These are phyloP conservation scores for Odonthalia washingtoniensis DNA, from an alignment of 31 red algal species.

Conservation along the genomic window DNA sequence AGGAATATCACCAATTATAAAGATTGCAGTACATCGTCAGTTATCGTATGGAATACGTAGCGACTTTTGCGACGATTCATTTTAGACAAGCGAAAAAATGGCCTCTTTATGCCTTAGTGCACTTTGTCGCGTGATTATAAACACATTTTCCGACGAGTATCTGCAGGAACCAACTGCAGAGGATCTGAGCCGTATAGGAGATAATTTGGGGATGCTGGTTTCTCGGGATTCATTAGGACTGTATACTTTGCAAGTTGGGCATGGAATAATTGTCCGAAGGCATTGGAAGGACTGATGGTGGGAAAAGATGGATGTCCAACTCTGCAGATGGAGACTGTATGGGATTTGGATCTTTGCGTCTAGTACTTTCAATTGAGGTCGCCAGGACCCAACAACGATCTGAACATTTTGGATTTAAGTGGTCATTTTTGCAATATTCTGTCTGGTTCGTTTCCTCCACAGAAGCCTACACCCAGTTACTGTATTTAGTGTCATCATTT, in stretches of 20 bases:
- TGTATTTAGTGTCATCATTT: not conserved
- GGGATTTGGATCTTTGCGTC: constrained; percentile 9
- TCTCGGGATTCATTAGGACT: constrained; percentile 36
- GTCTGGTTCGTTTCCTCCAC: constrained; percentile 6
- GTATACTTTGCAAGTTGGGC: constrained; percentile 28
- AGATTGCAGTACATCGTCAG: not conserved
- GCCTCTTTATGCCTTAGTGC: constrained; percentile 11
- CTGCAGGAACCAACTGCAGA: constrained; percentile 4
- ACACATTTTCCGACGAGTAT: not conserved
- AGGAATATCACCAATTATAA: constrained; percentile 16
- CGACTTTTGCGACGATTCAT: constrained; percentile 39
- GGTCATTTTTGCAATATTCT: constrained; percentile 13
- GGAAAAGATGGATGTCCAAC: constrained; percentile 6
- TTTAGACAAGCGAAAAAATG: constrained; percentile 28
- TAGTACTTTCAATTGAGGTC: constrained; percentile 23
- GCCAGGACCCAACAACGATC: constrained; percentile 28
- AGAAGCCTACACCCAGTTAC: too few species aligned
- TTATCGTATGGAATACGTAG: constrained; percentile 19
- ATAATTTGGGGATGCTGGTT: constrained; percentile 22
- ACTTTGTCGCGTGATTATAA: too few species aligned
- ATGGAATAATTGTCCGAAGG: constrained; percentile 51
- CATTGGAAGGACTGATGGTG: constrained; percentile 35
- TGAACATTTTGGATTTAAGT: constrained; percentile 34
- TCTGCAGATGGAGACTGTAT: constrained; percentile 11
- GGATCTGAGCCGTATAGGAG: constrained; percentile 24